phyloP scores from a whole-genome alignment of 2,329 filamentous ascomycete genomes.

The Fusarium proliferatum region DNA sequence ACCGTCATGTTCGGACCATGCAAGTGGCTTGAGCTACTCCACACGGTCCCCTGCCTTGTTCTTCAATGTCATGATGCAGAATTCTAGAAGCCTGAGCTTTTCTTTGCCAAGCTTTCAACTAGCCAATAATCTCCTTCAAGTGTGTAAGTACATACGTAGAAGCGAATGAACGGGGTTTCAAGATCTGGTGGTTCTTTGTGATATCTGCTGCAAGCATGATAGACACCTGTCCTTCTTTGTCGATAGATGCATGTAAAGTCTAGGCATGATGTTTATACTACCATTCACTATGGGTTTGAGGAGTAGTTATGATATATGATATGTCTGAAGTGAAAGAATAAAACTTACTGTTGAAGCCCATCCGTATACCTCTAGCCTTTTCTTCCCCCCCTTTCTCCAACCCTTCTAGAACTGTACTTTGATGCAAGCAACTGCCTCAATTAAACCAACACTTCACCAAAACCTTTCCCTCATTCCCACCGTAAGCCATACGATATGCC shows the following conservation, averaged over 20 bases:
- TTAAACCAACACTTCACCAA: neutral
- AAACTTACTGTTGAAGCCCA: neutral
- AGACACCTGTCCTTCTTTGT: neutral
- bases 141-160: neutral
- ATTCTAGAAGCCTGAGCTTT: neutral
- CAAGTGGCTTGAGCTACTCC: neutral
- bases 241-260: no score
- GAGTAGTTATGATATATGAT: neutral
- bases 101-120: neutral
- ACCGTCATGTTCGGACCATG: neutral
- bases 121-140: neutral
- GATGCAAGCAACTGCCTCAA: no score
- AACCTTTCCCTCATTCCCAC: neutral
- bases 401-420: neutral
- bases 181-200: neutral
- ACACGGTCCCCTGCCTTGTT: neutral
- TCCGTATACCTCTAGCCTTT: neutral
- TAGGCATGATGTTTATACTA: neutral
- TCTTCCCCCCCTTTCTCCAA: neutral
- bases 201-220: neutral
- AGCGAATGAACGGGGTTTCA: neutral
- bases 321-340: no score
- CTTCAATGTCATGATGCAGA: neutral
- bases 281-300: no score
- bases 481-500: neutral